Base-by-base conservation (phyloP, 2,329 filamentous ascomycete species). In the Calonectria pteridis region DNA sequence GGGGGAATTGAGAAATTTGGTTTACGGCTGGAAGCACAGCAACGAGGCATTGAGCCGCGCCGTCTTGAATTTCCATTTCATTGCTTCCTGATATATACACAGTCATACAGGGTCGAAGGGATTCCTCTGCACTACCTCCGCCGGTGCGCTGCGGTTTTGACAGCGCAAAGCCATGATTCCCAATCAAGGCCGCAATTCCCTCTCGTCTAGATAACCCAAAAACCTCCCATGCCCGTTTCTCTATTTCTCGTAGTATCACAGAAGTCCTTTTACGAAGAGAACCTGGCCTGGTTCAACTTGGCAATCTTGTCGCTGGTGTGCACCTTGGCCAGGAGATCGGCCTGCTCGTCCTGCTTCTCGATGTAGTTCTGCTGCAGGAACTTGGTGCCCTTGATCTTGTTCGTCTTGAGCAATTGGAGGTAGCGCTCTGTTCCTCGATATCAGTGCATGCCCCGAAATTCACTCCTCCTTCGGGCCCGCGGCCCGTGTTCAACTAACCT, bases 351-450 rank as follows among this genome's bases (percentile, higher is more conserved):
- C 80, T 87, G 83, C 86, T 93, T 89, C 67, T 87, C 85, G 73
- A 92, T 83, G 85, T 94, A 94, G 87, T 95, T 95, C 83, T 94
- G 92, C 86, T 96, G 94, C 82, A 95, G 87, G 80, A 95, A 95
- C 77, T 95, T 87, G 84, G 94, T 95, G 73, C 94, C 94, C 87
- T 92, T 93, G 83, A 96, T 89, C 86, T 94, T 94, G 81, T 93
- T 89, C 77, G 93, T 90, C 86, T 94, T 93, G 79, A 97, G 87
- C 78, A 96, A 87, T 85, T 95, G 90, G 76, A 97, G 89, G 83
- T 96, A 97, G 83, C 93, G 91, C 84, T 95, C 94, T 96, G 83
- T 53, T 67, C 20, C 1, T 31, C 46, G 23, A 67, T 37, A 69
- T 79, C 35, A 79, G 80, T 40, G n/a, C 23, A 40, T 63, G 68